Conservation (phyloP, 1,284 basidiomycete species). For the Fomitiporia mediterranea region DNA sequence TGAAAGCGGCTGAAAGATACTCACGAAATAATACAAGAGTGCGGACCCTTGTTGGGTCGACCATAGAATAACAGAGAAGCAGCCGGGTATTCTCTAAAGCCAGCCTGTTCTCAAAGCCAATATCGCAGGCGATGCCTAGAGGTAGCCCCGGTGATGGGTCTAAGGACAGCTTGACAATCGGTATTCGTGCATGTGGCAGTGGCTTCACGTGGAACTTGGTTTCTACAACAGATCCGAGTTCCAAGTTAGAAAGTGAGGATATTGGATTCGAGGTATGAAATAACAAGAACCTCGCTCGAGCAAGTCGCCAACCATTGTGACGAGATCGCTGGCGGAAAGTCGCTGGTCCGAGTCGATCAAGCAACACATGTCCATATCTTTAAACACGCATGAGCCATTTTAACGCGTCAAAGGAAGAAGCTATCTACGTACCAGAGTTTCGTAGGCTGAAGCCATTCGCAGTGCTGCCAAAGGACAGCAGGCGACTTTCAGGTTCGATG, state of each 20-base stretch:
- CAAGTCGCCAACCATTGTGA: conserved; percentile 90
- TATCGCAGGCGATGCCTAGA: conserved; percentile 92
- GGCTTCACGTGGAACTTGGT: conserved; percentile 98
- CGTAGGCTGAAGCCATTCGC: conserved; percentile 92
- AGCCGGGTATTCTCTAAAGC: conserved; percentile 96
- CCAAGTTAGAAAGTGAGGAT: conserved; percentile 12
- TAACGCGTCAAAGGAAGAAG: conserved; percentile 5
- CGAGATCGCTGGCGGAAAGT: conserved; percentile 81
- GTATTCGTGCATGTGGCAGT: conserved; percentile 94
- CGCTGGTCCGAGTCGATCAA: conserved; percentile 82
- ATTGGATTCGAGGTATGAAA: conserved; percentile 7
- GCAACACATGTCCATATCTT: conserved; percentile 99
- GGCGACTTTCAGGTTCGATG: conserved; percentile 86
- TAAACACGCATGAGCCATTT: neutral
- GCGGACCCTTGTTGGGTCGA: conserved; percentile 90
- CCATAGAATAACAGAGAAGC: conserved; percentile 95
- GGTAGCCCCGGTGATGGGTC: conserved; percentile 88
- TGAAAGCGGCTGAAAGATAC: conserved; percentile 33
- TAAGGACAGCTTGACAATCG: conserved; percentile 95
- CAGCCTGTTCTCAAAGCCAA: conserved; percentile 96
- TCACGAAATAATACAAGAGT: conserved; percentile 93
- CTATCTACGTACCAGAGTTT: conserved; percentile 73
- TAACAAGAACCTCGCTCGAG: conserved; percentile 84
- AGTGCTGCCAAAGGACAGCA: conserved; percentile 93
- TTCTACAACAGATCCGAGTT: conserved; percentile 46